phyloP scores from a whole-genome alignment of 495 filamentous ascomycete genomes.

The Aspergillus avenaceus region DNA sequence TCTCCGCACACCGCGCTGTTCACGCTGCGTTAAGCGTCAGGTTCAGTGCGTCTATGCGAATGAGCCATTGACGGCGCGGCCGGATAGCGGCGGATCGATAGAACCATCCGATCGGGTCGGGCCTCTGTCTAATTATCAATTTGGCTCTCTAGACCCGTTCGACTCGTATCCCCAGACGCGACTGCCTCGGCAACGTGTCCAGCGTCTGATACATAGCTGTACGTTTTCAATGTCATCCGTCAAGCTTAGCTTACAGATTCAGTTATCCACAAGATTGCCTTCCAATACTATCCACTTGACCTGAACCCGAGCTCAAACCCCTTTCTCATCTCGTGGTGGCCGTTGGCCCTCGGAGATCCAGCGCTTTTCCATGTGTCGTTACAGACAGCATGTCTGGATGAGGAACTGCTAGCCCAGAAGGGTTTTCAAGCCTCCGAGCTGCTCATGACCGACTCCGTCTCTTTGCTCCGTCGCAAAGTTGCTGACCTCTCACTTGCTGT shows the following conservation, averaged over 20 bases:
- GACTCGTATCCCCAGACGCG: constrained; percentile 48
- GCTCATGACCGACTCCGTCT: constrained; percentile 49
- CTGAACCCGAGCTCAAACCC: constrained; percentile 44
- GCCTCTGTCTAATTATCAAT: constrained; percentile 14
- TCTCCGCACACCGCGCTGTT: constrained; percentile 43
- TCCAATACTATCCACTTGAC: constrained; percentile 52
- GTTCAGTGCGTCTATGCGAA: constrained; percentile 45
- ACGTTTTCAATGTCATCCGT: constrained; percentile 11
- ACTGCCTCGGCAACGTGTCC: constrained; percentile 39
- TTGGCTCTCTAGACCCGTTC: constrained; percentile 43
- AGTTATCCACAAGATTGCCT: constrained; percentile 51
- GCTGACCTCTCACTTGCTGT: constrained; percentile 37
- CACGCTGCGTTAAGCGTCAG: constrained; percentile 43
- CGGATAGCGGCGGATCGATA: constrained; percentile 8
- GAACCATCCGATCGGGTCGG: constrained; percentile 1
- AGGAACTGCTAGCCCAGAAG: constrained; percentile 43
- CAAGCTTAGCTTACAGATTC: constrained; percentile 10
- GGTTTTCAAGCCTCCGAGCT: constrained; percentile 45
- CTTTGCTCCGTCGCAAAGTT: constrained; percentile 42
- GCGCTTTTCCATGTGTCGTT: constrained; percentile 51
- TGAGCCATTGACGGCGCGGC: constrained; percentile 30
- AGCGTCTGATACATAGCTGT: constrained; percentile 49
- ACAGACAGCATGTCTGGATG: constrained; percentile 50
- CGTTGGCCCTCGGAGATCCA: constrained; percentile 44
- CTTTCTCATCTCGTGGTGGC: constrained; percentile 53